Base-by-base conservation (phyloP, 805 yeast genomes). In the Metschnikowia reukaufii region DNA sequence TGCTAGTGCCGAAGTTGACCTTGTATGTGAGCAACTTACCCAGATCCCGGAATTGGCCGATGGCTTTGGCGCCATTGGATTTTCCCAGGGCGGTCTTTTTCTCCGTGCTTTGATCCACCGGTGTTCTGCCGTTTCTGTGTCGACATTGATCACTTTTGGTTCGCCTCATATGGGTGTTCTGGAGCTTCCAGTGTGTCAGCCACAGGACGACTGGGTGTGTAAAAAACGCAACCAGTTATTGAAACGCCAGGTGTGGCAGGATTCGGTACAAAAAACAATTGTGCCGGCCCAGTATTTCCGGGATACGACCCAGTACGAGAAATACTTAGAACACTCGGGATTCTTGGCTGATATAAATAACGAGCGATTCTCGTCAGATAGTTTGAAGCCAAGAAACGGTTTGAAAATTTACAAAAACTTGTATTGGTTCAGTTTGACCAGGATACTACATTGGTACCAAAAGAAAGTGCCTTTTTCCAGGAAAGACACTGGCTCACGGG, bases 1-100 rank as follows among this genome's bases (percentile, higher is more conserved):
- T 52, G 72, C 83, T 19, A 77, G 78, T 52, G 68, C 66, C 4
- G 82, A 86, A 56, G 56, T 87, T 2, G 75, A 73, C 1, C 48
- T 51, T 4, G 88, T 78, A 0, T 86, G 91, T 61, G 72, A 72
- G 5, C 79, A 80, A 49, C 59, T 87, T n/a, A 43, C 60, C 0
- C 54, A 54, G 1, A 68, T 77, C 1, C 66, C 79, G 0, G 79
- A 75, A 45, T 65, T 86, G 6, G 34, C 47, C 1, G 46, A 64
- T 29, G 91, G 91, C 0, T 83, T 86, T 58, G 83, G 85, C 60
- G 87, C 83, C 5, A 73, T 87, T 34, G 96, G 96, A 4, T 83
- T 84, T 54, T 85, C 92, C 0, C 96, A 87, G 60, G 96, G 96
- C 34, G 96, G 96, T 0, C 64, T 87, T n/a, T 82, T 87, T 50